Evolutionary conservation across 495 filamentous ascomycete genomes (phyloP).

Genomic region (Daldinia grandis): DNA sequence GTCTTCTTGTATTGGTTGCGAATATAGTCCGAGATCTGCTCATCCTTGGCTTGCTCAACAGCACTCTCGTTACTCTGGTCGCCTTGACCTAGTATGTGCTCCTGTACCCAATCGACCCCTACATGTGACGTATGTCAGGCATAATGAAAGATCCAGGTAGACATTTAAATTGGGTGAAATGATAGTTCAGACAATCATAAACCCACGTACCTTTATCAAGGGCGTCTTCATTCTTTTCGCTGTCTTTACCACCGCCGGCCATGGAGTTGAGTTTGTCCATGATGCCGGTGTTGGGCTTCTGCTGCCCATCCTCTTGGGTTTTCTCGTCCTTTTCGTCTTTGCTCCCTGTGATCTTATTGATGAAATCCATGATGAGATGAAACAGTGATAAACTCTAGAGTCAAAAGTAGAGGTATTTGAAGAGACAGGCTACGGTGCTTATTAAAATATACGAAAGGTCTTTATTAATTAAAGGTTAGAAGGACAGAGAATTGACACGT

Average conservation of each 20-base stretch:
- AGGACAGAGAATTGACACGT: too few species aligned
- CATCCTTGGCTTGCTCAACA: conserved; percentile 77
- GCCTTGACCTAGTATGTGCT: conserved; percentile 70
- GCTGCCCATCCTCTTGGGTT: conserved; percentile 23
- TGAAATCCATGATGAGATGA: conserved; percentile 52
- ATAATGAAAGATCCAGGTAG: neutral
- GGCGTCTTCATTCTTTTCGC: conserved; percentile 75
- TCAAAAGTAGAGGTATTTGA: neutral
- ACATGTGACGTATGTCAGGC: neutral
- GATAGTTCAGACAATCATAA: neutral
- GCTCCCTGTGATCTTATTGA: conserved; percentile 49
- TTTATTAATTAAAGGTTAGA: too few species aligned
- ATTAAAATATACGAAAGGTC: too few species aligned
- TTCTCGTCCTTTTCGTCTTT: conserved; percentile 29
- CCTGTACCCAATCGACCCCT: conserved; percentile 75
- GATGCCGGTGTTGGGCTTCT: conserved; percentile 53
- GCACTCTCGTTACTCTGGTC: conserved; percentile 75
- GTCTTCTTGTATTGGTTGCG: conserved; percentile 67
- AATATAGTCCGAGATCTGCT: conserved; percentile 70
- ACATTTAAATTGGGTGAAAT: neutral
- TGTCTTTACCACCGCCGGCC: conserved; percentile 69
- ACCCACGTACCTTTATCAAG: conserved; percentile 66
- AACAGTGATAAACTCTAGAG: neutral
- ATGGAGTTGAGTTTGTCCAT: conserved; percentile 67
- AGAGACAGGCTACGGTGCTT: neutral